phyloP scores from a whole-genome alignment of 768 basidiomycete genomes.

The Russula vinacea region DNA sequence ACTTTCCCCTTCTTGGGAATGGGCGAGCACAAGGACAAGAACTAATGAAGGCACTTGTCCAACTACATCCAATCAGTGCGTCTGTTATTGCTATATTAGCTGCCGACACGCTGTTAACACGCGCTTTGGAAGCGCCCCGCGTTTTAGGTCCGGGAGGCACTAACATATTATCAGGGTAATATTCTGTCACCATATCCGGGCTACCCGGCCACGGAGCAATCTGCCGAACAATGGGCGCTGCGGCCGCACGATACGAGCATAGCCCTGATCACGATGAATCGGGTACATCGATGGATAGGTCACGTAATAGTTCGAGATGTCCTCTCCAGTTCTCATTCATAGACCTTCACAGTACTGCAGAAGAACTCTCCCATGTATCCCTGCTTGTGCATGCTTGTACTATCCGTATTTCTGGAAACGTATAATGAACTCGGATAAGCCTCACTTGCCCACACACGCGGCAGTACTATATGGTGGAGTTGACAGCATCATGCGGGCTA shows the following conservation, averaged over 20 bases:
- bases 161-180: conserved; percentile 29
- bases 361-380: conserved; percentile 23
- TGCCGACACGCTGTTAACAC: conserved; percentile 26
- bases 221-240: conserved; percentile 29
- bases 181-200: conserved; percentile 22
- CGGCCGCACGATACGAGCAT: conserved; percentile 25
- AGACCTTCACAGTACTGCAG: conserved; percentile 8
- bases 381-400: conserved; percentile 24
- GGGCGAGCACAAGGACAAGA: conserved; percentile 27
- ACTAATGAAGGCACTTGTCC: conserved; percentile 27
- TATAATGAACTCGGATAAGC: conserved; percentile 20
- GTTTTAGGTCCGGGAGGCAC: conserved; percentile 27
- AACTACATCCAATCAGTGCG: conserved; percentile 28
- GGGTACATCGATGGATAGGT: conserved; percentile 27
- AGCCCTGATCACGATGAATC: conserved; percentile 27
- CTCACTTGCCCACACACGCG: conserved; percentile 16
- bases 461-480: conserved; percentile 19
- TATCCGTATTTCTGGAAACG: conserved; percentile 21
- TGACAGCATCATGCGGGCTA: conserved; percentile 29
- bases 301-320: conserved; percentile 25
- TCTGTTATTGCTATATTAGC: conserved; percentile 11
- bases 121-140: conserved; percentile 25
- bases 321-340: conserved; percentile 17
- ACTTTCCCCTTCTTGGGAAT: conserved; percentile 28
- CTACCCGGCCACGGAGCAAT: conserved; percentile 22